Percentiles rank a stretch among this genome's conserved stretches.
Evolutionary conservation across 345 rosid genomes (phyloP).

Genomic region (Eucalyptus guilfoylei): DNA sequence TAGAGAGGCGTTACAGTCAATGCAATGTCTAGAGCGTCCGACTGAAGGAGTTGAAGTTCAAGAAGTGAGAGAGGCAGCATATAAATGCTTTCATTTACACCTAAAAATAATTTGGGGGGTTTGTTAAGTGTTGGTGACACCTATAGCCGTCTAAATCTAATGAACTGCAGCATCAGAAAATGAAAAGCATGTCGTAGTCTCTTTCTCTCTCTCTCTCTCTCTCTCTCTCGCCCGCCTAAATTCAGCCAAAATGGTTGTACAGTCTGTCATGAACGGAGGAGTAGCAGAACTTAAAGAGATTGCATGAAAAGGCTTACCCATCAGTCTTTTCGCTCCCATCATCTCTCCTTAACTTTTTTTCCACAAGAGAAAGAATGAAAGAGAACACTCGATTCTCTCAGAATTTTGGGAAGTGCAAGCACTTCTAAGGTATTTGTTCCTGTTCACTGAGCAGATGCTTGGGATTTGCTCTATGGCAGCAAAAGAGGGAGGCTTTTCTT

Average conservation of each 20-base stretch:
- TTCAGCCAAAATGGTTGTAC: background rate
- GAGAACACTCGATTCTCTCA: background rate
- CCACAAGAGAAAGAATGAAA: background rate
- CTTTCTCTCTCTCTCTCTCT: background rate
- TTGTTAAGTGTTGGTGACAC: background rate
- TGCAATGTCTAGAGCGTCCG: background rate
- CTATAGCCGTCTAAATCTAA: background rate
- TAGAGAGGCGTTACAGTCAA: background rate
- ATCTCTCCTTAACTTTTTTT: background rate
- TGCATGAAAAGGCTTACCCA: background rate
- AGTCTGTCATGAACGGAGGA: background rate
- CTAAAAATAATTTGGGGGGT: background rate
- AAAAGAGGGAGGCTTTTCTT: background rate
- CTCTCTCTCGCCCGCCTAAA: background rate
- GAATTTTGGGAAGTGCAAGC: background rate
- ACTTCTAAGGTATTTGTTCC: background rate
- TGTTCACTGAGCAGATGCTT: background rate
- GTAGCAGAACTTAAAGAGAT: background rate
- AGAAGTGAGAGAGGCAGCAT: background rate
- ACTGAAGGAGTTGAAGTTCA: background rate
- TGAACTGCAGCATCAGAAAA: background rate
- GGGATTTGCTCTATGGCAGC: background rate
- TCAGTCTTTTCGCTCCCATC: background rate
- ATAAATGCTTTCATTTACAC: background rate
- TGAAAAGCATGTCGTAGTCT: background rate